Conservation (phyloP, 1,139 yeast species). For the Hyphopichia khmerensis region DNA sequence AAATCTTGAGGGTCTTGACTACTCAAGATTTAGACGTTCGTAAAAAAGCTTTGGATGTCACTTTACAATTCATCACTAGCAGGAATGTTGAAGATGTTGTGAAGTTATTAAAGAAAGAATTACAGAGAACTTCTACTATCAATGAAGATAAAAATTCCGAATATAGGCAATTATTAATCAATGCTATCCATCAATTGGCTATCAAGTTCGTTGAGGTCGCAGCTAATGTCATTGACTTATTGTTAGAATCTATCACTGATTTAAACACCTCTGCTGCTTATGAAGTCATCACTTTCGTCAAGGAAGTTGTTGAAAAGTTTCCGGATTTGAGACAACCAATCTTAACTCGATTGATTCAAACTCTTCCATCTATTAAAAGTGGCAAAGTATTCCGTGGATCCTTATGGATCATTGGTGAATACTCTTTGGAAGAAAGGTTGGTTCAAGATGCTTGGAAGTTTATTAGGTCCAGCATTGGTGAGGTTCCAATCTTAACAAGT, state of each 20-base stretch:
- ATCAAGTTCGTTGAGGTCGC: conserved; percentile 89
- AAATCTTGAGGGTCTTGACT: conserved; percentile 78
- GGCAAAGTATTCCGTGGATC: conserved; percentile 94
- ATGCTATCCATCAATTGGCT: conserved; percentile 88
- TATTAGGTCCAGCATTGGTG: conserved; percentile 82
- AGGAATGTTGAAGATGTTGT: conserved; percentile 95
- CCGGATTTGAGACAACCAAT: conserved; percentile 75
- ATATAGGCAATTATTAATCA: conserved; percentile 85
- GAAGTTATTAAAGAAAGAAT: conserved; percentile 86
- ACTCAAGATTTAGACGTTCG: conserved; percentile 92
- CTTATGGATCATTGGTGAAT: conserved; percentile 95
- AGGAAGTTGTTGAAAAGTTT: conserved; percentile 91
- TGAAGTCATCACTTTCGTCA: conserved; percentile 84
- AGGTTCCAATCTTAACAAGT: conserved; percentile 81
- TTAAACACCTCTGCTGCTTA: conserved; percentile 83
- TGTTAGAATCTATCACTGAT: conserved; percentile 84
- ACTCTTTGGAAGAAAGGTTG: conserved; percentile 67
- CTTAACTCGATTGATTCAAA: conserved; percentile 58
- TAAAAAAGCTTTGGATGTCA: conserved; percentile 78
- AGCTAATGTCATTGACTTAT: conserved; percentile 81
- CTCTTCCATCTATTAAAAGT: conserved; percentile 70
- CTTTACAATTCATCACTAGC: conserved; percentile 74
- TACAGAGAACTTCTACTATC: conserved; percentile 65
- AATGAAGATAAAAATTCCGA: conserved; percentile 79
- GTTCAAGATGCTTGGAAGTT: conserved; percentile 87